Evolutionary conservation across 1,284 basidiomycete genomes (phyloP).

Genomic region (Cryptococcus sp.): DNA sequence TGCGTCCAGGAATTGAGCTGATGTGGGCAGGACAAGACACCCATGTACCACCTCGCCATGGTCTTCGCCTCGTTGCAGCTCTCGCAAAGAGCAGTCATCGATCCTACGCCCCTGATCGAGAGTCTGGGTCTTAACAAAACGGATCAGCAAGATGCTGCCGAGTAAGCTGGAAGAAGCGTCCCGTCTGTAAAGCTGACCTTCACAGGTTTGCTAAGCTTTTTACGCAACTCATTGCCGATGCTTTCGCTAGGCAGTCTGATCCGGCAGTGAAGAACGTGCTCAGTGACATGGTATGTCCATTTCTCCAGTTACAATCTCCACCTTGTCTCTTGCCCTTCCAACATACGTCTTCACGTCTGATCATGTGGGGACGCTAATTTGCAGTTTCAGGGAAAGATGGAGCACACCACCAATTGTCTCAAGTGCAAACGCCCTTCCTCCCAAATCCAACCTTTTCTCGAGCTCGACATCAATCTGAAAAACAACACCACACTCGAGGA

Average conservation of each 20-base stretch:
- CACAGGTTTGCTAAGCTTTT: conserved; percentile 86
- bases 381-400: conserved; percentile 77
- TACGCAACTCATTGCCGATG: conserved; percentile 73
- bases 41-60: conserved; percentile 48
- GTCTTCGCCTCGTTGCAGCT: conserved; percentile 71
- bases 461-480: conserved; percentile 78
- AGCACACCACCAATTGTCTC: conserved; percentile 70
- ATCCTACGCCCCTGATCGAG: conserved; percentile 74
- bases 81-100: conserved; percentile 62
- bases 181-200: conserved; percentile 11
- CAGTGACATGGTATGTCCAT: conserved; percentile 59
- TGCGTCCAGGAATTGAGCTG: not conserved
- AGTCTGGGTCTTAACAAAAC: conserved; percentile 68
- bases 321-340: not conserved
- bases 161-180: conserved; percentile 53
- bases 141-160: conserved; percentile 90
- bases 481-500: conserved; percentile 66
- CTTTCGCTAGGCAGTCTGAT: conserved; percentile 63
- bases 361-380: not conserved
- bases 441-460: conserved; percentile 55
- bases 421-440: conserved; percentile 54
- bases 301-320: not conserved
- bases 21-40: conserved; percentile 3
- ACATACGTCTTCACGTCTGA: not conserved
- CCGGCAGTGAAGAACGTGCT: conserved; percentile 61